A percentile compares a stretch with the other conserved stretches of the same genome.
Evolutionary conservation across 805 yeast genomes (phyloP).

Genomic region (Wickerhamomyces xylosicus): DNA sequence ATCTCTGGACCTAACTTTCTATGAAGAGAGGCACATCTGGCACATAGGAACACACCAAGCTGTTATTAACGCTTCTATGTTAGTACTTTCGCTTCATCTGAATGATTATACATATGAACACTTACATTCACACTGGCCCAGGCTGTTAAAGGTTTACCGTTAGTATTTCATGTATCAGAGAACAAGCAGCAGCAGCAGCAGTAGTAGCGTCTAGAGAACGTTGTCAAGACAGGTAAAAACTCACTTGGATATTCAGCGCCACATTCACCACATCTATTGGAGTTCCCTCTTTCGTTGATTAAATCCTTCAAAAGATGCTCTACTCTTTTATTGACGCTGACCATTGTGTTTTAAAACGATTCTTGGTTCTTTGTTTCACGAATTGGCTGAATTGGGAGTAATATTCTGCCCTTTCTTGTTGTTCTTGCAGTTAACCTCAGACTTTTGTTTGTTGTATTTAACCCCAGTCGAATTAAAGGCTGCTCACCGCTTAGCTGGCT

Average conservation of each 20-base stretch:
- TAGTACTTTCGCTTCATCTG: neutral
- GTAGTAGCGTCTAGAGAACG: too few species aligned
- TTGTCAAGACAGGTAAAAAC: too few species aligned
- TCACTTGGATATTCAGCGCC: constrained; percentile 47
- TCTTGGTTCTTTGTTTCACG: too few species aligned
- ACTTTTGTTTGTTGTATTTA: too few species aligned
- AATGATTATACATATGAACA: neutral
- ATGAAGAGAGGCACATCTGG: constrained; percentile 77
- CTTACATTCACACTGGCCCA: constrained; percentile 23
- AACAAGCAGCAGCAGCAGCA: constrained; percentile 22
- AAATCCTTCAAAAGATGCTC: constrained; percentile 48
- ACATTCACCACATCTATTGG: constrained; percentile 76
- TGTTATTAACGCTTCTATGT: neutral
- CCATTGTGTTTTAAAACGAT: too few species aligned
- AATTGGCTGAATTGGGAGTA: too few species aligned
- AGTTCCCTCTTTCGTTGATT: constrained; percentile 47
- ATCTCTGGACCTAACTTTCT: constrained; percentile 51
- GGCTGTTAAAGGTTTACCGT: constrained; percentile 7
- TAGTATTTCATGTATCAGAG: neutral
- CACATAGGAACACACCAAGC: constrained; percentile 69
- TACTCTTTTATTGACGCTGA: constrained; percentile 25
- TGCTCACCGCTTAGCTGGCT: too few species aligned
- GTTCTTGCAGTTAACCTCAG: too few species aligned
- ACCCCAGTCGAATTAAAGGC: too few species aligned
- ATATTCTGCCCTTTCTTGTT: too few species aligned